Conservation (phyloP, 2,329 filamentous ascomycete species). For the Ophioceras dolichostomum region DNA sequence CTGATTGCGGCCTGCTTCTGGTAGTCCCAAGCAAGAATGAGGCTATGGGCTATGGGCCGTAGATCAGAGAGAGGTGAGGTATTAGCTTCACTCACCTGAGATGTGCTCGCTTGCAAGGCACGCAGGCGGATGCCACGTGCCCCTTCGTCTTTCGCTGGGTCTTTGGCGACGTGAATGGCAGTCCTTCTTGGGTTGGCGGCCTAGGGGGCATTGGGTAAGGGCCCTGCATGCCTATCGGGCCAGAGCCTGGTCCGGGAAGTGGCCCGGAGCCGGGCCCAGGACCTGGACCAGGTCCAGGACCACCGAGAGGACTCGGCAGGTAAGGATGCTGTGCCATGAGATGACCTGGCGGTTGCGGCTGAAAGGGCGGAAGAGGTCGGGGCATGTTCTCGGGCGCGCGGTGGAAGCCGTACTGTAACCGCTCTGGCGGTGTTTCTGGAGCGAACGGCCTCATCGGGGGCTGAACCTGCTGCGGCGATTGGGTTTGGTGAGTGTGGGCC, state of each 20-base stretch:
- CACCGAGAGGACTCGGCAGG: constrained; percentile 6
- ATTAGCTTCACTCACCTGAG: constrained; percentile 46
- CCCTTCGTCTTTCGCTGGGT: constrained; percentile 60
- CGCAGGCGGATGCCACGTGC: constrained; percentile 74
- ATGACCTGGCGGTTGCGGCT: constrained; percentile 18
- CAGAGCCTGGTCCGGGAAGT: constrained; percentile 5
- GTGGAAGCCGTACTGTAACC: constrained; percentile 25
- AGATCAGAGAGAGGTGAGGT: neutral
- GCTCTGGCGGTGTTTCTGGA: constrained; percentile 24
- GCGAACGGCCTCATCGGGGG: constrained; percentile 24
- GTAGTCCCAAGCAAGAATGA: too few relatives aligned
- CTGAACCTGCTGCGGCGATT: constrained; percentile 9
- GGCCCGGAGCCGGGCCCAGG: neutral
- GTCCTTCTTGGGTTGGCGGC: constrained; percentile 25
- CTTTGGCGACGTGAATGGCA: constrained; percentile 42
- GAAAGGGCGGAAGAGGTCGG: constrained; percentile 16
- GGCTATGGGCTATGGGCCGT: too few relatives aligned
- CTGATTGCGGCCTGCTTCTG: too few relatives aligned
- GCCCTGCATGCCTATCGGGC: constrained; percentile 5
- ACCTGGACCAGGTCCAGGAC: neutral
- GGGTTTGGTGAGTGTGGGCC: constrained; percentile 1
- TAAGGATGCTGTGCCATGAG: constrained; percentile 17
- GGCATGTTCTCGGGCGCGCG: constrained; percentile 21
- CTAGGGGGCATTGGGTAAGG: constrained; percentile 9
- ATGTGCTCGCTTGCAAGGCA: constrained; percentile 78